Conservation (phyloP, 768 basidiomycete species). For the Mycena latifolia region DNA sequence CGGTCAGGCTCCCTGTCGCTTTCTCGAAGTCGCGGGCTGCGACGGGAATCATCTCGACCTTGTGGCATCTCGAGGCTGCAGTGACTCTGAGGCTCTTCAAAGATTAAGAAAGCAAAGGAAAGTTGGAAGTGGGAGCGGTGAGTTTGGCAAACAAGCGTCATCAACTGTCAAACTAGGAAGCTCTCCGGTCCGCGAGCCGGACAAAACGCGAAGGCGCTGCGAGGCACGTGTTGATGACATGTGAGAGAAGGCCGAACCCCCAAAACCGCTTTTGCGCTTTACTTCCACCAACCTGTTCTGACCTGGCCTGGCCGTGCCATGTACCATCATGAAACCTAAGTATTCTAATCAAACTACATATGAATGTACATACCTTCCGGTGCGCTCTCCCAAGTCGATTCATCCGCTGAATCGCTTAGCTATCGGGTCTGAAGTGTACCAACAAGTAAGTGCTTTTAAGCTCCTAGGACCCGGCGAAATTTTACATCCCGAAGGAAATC, state of each 20-base stretch:
- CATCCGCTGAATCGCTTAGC: neutral
- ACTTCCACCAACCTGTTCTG: slow-evolving; percentile 19
- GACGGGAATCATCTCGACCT: slow-evolving; percentile 21
- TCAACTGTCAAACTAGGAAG: no score
- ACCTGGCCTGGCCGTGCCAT: slow-evolving; percentile 7
- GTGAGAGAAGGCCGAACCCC: no score
- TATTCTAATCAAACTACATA: slow-evolving; percentile 28
- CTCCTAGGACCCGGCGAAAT: neutral
- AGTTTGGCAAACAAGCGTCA: slow-evolving; percentile 10
- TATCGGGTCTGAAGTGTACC: slow-evolving; percentile 24
- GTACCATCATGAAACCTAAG: slow-evolving; percentile 24
- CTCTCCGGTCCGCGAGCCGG: no score
- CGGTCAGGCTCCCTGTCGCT: slow-evolving; percentile 23
- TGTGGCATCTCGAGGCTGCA: slow-evolving; percentile 9
- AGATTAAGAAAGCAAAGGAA: neutral
- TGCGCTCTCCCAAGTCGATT: neutral
- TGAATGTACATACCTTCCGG: slow-evolving; percentile 30
- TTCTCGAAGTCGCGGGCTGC: slow-evolving; percentile 22
- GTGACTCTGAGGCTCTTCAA: neutral
- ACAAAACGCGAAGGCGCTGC: no score
- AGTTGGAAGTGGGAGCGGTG: neutral
- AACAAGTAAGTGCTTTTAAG: slow-evolving; percentile 19
- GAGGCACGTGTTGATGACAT: no score
- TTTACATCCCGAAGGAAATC: slow-evolving; percentile 17
- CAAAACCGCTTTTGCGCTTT: neutral